Evolutionary conservation across 148 eudicot genomes (phyloP).

Genomic region (Nepenthes mirabilis): DNA sequence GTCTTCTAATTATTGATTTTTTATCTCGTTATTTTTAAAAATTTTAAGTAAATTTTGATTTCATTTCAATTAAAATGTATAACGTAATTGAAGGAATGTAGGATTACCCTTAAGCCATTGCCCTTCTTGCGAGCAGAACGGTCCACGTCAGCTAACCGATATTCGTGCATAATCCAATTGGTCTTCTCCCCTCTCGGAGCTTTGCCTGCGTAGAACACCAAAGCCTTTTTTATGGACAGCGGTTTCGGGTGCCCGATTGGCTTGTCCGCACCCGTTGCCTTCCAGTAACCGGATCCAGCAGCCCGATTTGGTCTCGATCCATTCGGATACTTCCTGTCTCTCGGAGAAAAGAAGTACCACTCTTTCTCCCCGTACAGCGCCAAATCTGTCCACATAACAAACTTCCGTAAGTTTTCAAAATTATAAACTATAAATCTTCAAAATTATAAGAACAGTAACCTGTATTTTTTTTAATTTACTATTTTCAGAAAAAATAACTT

Average conservation of each 20-base stretch:
- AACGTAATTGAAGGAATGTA: background rate
- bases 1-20: too few species aligned
- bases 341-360: conserved; percentile 28
- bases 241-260: conserved; percentile 13
- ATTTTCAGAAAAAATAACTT: too few species aligned
- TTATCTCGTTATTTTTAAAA: too few species aligned
- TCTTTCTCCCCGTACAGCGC: conserved; percentile 23
- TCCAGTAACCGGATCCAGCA: conserved; percentile 24
- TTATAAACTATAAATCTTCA: too few species aligned
- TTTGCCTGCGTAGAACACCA: conserved; percentile 20
- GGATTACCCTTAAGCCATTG: conserved; percentile 9
- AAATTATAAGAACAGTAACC: too few species aligned
- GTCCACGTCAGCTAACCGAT: conserved; percentile 12
- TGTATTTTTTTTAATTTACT: too few species aligned
- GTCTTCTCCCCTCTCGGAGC: conserved; percentile 24
- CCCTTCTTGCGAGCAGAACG: conserved; percentile 15
- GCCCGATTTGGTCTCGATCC: conserved; percentile 22
- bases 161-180: conserved; percentile 30
- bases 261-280: conserved; percentile 26
- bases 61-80: too few species aligned
- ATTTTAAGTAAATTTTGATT: too few species aligned
- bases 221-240: conserved; percentile 19
- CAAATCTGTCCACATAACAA: conserved; percentile 1
- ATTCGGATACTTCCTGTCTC: conserved; percentile 29
- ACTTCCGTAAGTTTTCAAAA: too few species aligned